A percentile compares a stretch with the other conserved stretches of the same genome.
These are phyloP conservation scores for Suillus fuscotomentosus DNA, from an alignment of 768 basidiomycete genomes.

Conservation along the genomic window DNA sequence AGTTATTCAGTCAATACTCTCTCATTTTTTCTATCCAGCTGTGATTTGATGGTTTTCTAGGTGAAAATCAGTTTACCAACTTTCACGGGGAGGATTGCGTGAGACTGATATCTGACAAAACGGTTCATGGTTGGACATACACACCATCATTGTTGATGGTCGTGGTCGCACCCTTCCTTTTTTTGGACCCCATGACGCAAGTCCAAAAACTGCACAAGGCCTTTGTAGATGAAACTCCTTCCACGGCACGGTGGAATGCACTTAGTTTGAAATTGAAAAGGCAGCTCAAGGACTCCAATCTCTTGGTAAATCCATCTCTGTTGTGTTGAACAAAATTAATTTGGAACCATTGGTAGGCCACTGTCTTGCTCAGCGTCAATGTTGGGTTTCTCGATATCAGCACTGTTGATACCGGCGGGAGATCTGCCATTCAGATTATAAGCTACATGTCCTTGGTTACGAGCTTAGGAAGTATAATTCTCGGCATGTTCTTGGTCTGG, in stretches of 20 bases:
- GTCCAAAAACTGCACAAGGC: not conserved
- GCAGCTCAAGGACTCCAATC: not conserved
- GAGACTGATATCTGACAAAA: not conserved
- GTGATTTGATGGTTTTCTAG: not conserved
- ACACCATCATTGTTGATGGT: not conserved
- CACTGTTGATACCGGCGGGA: not conserved
- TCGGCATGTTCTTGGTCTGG: not conserved
- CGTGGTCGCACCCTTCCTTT: not conserved
- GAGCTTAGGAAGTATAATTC: not conserved
- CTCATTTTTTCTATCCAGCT: not conserved
- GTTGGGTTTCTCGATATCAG: not conserved
- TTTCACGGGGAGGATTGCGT: not conserved
- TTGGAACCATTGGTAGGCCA: not conserved
- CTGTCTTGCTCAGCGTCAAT: not conserved
- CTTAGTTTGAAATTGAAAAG: not conserved
- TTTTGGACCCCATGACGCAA: not conserved
- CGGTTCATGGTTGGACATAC: not conserved
- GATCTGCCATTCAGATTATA: not conserved
- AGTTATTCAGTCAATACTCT: not conserved
- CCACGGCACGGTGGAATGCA: not conserved
- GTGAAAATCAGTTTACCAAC: not conserved
- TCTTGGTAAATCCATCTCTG: not conserved
- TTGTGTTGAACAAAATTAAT: not conserved
- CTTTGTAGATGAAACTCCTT: not conserved
- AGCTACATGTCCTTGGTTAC: not conserved